Evolutionary conservation across 2,329 filamentous ascomycete species (phyloP).

Genomic region (Bipolaris victoriae): DNA sequence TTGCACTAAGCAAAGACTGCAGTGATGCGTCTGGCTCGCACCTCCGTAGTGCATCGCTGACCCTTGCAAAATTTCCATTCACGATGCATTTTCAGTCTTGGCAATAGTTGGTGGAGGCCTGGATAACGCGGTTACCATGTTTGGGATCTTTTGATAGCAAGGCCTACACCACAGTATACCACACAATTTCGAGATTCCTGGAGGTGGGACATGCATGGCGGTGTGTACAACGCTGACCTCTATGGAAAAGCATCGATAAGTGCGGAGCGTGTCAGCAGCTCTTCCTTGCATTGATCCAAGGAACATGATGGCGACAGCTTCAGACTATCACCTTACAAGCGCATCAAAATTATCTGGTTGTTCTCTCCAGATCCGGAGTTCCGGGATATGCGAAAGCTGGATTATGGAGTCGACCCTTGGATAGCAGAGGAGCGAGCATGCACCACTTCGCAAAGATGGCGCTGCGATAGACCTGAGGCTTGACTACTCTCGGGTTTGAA

Average conservation of each 20-base stretch:
- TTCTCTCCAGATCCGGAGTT: neutral
- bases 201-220: neutral
- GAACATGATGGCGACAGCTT: neutral
- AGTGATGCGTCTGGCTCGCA: neutral
- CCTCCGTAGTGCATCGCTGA: neutral
- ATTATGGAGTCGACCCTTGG: neutral
- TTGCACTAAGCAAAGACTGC: neutral
- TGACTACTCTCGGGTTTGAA: constrained; percentile 12
- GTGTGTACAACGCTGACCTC: neutral
- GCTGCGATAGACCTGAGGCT: neutral
- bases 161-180: neutral
- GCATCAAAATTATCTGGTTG: neutral
- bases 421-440: neutral
- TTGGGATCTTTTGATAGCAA: too few species aligned
- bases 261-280: neutral
- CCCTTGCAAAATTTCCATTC: neutral
- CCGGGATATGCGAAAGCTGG: neutral
- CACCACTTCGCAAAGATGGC: neutral
- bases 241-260: neutral
- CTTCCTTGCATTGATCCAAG: neutral
- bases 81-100: neutral
- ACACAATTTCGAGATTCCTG: neutral
- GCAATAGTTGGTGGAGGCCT: neutral
- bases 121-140: neutral
- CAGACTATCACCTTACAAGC: neutral